Percentiles rank a stretch among this genome's conserved stretches.
phyloP scores from a whole-genome alignment of 345 rosid genomes.

The Combretum micranthum region DNA sequence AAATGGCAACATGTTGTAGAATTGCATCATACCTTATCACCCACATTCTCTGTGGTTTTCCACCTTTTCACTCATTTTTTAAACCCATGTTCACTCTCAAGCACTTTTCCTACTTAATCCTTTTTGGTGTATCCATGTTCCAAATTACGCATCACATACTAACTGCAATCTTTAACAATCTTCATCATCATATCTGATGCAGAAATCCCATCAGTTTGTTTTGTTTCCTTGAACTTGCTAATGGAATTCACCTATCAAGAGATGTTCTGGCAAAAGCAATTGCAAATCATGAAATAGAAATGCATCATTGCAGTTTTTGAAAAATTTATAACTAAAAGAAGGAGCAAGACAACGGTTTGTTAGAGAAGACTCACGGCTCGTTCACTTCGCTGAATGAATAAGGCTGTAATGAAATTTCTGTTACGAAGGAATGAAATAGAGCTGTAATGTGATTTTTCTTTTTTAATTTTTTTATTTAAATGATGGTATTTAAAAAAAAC shows the following conservation, averaged over 20 bases:
- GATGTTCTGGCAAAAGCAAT: not conserved
- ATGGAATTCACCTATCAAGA: slow-evolving; percentile 37
- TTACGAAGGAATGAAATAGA: too few species aligned
- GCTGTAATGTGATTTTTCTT: too few species aligned
- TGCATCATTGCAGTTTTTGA: not conserved
- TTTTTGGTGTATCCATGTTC: slow-evolving; percentile 67
- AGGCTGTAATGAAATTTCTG: too few species aligned
- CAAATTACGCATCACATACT: slow-evolving; percentile 62
- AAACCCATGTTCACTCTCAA: slow-evolving; percentile 56
- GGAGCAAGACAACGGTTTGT: too few species aligned
- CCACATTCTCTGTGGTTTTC: slow-evolving; percentile 55
- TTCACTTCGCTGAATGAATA: too few species aligned
- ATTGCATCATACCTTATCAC: slow-evolving; percentile 14
- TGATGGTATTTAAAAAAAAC: too few species aligned
- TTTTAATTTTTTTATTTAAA: too few species aligned
- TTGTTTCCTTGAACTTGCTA: slow-evolving; percentile 62
- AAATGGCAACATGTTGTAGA: too few species aligned
- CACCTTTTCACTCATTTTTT: slow-evolving; percentile 54
- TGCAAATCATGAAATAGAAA: not conserved
- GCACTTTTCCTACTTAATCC: slow-evolving; percentile 66
- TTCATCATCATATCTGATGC: slow-evolving; percentile 69
- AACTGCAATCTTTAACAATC: slow-evolving; percentile 61
- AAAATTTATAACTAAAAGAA: not conserved
- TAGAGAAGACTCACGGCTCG: too few species aligned
- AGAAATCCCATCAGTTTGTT: slow-evolving; percentile 68